Conservation (phyloP, 179 eudicot genomes). For the Silene vulgaris region DNA sequence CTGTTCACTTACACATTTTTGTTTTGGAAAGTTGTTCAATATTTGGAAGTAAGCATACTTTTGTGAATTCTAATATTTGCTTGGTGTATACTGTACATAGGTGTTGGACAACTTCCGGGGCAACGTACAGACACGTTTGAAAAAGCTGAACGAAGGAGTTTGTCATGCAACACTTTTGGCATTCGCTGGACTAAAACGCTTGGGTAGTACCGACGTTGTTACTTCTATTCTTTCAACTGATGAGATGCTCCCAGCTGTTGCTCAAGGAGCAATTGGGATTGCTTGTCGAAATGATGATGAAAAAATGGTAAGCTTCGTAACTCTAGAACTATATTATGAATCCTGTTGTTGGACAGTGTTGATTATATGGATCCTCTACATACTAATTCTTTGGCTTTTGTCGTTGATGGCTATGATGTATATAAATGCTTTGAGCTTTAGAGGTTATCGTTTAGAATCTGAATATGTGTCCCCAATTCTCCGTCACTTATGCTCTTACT, state of each 20-base stretch:
- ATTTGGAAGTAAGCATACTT: not conserved
- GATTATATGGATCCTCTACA: not conserved
- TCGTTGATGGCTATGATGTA: not conserved
- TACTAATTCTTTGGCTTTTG: too few relatives aligned
- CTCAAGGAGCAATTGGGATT: conserved; percentile 96
- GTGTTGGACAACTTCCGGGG: conserved; percentile 90
- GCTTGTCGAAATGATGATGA: conserved; percentile 83
- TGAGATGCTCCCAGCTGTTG: conserved; percentile 98
- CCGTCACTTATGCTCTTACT: not conserved
- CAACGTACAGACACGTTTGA: conserved; percentile 84
- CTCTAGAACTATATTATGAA: not conserved
- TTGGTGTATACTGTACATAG: conserved; percentile 29
- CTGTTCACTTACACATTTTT: not conserved
- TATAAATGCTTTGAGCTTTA: not conserved
- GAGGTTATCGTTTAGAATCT: not conserved
- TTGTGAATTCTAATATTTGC: not conserved
- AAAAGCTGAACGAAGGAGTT: conserved; percentile 67
- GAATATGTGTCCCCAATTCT: not conserved
- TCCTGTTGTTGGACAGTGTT: not conserved
- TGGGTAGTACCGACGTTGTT: conserved; percentile 78
- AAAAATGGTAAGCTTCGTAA: conserved; percentile 50
- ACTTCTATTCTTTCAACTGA: conserved; percentile 72
- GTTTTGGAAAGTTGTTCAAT: not conserved
- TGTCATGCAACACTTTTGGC: conserved; percentile 88
- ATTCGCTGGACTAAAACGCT: conserved; percentile 81